phyloP scores from a whole-genome alignment of 768 basidiomycete species.

The Dioszegia aurantiaca region DNA sequence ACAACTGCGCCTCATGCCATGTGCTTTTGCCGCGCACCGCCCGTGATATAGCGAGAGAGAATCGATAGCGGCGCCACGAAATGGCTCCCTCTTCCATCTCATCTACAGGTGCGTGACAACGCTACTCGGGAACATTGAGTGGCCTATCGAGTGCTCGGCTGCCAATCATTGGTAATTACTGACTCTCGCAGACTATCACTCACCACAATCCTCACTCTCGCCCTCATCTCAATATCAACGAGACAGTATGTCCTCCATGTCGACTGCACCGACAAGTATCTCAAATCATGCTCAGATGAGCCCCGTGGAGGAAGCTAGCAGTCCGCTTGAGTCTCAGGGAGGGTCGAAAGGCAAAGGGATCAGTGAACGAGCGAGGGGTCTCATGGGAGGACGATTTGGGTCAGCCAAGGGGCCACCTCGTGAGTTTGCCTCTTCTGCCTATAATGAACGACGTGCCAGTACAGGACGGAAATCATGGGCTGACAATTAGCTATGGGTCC shows the following conservation, averaged over 20 bases:
- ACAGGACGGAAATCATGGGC: too few relatives aligned
- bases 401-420: constrained; percentile 4
- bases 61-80: neutral
- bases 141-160: neutral
- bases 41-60: too few relatives aligned
- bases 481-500: constrained; percentile 1
- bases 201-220: constrained; percentile 2
- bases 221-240: neutral
- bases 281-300: constrained; percentile 3
- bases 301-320: neutral
- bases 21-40: neutral
- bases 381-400: constrained; percentile 8
- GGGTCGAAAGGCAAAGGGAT: neutral
- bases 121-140: too few relatives aligned
- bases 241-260: constrained; percentile 14
- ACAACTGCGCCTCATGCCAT: neutral
- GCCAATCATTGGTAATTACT: neutral
- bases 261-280: constrained; percentile 9
- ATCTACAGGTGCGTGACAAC: constrained; percentile 8
- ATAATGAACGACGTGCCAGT: too few relatives aligned
- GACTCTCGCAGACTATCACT: neutral
- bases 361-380: constrained; percentile 7
- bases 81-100: constrained; percentile 4
- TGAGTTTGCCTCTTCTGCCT: too few relatives aligned
- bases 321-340: neutral